Percentiles rank a stretch among this genome's conserved stretches.
Evolutionary conservation across 1,284 basidiomycete genomes (phyloP).

Genomic region (Cutaneotrichosporon arboriforme): DNA sequence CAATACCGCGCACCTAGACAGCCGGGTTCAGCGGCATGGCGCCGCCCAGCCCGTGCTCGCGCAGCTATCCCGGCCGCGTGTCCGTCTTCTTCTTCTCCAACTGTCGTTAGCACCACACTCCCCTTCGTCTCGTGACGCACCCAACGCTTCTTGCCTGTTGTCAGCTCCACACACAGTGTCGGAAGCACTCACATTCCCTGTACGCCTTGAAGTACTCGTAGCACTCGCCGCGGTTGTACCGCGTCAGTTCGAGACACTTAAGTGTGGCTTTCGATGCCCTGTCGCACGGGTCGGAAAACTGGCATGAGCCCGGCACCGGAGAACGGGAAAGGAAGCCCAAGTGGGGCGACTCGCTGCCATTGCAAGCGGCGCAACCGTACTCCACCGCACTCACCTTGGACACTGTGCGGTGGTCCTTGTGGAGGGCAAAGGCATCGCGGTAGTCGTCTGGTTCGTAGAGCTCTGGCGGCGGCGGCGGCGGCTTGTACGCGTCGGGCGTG

Average conservation of each 20-base stretch:
- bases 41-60: too few relatives aligned
- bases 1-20: too few relatives aligned
- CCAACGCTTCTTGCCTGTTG: slow-evolving; percentile 45
- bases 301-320: background rate
- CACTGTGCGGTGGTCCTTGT: slow-evolving; percentile 14
- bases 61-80: background rate
- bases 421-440: slow-evolving; percentile 38
- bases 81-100: slow-evolving; percentile 5
- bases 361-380: too few relatives aligned
- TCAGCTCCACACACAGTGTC: background rate
- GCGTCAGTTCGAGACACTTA: slow-evolving; percentile 45
- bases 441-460: slow-evolving; percentile 44
- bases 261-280: slow-evolving; percentile 43
- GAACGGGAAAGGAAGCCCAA: too few relatives aligned
- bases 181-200: slow-evolving; percentile 11
- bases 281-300: slow-evolving; percentile 46
- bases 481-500: slow-evolving; percentile 28
- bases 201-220: slow-evolving; percentile 47
- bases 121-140: slow-evolving; percentile 17
- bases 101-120: background rate
- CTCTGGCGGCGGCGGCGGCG: slow-evolving; percentile 31
- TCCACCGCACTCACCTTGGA: slow-evolving; percentile 28
- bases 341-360: too few relatives aligned
- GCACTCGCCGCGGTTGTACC: slow-evolving; percentile 48
- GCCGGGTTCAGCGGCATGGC: too few relatives aligned